Evolutionary conservation across 2,329 filamentous ascomycete genomes (phyloP), one percentile per base, ranked within the genome.

Genomic region (Ceratocystis variospora): DNA sequence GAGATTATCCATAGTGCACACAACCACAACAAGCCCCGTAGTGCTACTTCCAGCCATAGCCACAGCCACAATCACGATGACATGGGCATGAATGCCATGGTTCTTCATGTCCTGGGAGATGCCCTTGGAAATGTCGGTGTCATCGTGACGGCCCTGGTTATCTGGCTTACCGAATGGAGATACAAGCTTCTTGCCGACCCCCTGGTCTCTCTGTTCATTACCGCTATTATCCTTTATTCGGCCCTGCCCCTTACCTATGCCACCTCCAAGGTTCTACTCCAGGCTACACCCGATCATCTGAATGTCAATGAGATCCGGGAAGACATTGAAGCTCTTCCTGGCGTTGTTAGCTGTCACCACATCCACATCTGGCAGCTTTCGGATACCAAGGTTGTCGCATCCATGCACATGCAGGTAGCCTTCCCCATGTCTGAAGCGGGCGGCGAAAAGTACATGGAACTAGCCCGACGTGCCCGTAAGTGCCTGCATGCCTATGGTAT

Each of bases 331-430:
- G 78, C 83, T 17, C 84, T 99, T 5, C 87, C 88, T 0, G 92
- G 92, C 53, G 88, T 99, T 61, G 80, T 94, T 68, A 90, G 88
- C 74, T 96, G 91, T 73, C 94, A 99, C 76, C 93, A 99, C 74
- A 82, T 99, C 25, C 94, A 99, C 74, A 91, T 99, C 69, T 99
- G 94, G 94, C 93, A 97, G 75, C 83, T 99, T 44, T 96, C 89
- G 17, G 93, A 97, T 73, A 94, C 91, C 64, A 96, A 96, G 78
- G 81, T 96, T 44, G 88, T 99, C 46, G 93, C 94, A 12, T 94
- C 89, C 10, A 84, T 99, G 76, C 94, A 99, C 73, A 87, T 99
- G 57, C 90, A 96, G 74, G 88, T 99, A 25, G 86, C 87, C 61
- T 96, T 96, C 74, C 89, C 92, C 71, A 91, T 96, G 75, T 87